Evolutionary conservation across 495 filamentous ascomycete species (phyloP).

Genomic region (Astrothelium macrocarpum): DNA sequence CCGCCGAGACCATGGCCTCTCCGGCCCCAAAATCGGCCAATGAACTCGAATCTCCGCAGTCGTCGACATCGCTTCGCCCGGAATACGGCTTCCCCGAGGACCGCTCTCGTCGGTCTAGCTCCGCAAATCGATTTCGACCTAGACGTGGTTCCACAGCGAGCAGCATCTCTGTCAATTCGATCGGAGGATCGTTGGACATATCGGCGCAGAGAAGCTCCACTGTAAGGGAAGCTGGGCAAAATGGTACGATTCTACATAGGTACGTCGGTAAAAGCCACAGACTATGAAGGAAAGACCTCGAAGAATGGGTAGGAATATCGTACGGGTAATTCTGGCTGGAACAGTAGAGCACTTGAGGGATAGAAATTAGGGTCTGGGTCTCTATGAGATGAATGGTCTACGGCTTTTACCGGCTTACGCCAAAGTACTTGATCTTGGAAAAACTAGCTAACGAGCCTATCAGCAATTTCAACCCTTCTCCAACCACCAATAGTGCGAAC

Average conservation of each 20-base stretch:
- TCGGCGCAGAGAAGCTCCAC: constrained; percentile 44
- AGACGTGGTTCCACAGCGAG: constrained; percentile 78
- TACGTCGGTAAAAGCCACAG: neutral
- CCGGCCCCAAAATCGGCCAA: constrained; percentile 24
- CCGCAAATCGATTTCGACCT: constrained; percentile 35
- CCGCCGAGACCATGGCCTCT: constrained; percentile 23
- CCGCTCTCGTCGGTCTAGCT: constrained; percentile 28
- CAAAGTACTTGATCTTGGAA: neutral
- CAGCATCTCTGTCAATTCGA: constrained; percentile 58
- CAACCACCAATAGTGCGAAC: constrained; percentile 86
- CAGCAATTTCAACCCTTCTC: constrained; percentile 86
- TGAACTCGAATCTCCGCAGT: constrained; percentile 22
- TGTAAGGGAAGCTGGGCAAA: constrained; percentile 68
- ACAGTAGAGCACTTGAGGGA: neutral
- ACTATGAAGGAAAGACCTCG: neutral
- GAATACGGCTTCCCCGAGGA: constrained; percentile 33
- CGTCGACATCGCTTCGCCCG: constrained; percentile 17
- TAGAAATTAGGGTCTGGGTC: too few species aligned
- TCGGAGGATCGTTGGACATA: constrained; percentile 54
- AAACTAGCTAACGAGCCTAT: constrained; percentile 9
- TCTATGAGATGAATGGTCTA: neutral
- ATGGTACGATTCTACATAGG: constrained; percentile 44
- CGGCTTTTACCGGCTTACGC: neutral
- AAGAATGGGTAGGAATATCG: neutral
- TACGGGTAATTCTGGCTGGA: neutral